Evolutionary conservation across 257 asterid species (phyloP).

Genomic region (Capsicum chinense): DNA sequence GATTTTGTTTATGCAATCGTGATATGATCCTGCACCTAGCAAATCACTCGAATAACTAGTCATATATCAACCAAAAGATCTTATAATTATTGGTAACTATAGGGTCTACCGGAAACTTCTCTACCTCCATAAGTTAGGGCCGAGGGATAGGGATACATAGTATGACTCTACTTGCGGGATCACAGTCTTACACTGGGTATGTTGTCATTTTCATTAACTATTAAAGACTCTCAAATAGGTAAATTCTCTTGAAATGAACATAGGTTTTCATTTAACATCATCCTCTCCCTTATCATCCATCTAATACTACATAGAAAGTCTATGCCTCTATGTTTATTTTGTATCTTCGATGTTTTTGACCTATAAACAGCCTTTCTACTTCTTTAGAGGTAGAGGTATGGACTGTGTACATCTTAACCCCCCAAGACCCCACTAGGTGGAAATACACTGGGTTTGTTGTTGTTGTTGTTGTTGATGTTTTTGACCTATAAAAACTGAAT

Average conservation of each 20-base stretch:
- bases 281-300: conserved; percentile 37
- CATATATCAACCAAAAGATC: neutral
- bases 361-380: no score
- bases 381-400: no score
- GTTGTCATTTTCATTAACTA: neutral
- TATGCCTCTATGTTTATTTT: conserved; percentile 70
- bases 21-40: neutral
- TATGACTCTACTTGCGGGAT: no score
- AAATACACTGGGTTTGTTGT: no score
- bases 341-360: neutral
- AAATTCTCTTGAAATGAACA: neutral
- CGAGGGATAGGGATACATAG: no score
- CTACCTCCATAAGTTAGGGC: no score
- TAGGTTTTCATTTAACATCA: neutral
- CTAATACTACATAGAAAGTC: conserved; percentile 63
- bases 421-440: no score
- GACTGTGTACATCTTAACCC: no score
- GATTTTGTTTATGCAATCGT: neutral
- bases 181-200: no score
- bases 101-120: no score
- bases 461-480: no score
- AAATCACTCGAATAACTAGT: neutral
- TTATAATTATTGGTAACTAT: neutral
- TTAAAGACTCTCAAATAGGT: neutral
- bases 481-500: no score